These are phyloP conservation scores for Saxispiralis lemnorum DNA, from an alignment of 495 filamentous ascomycete species.

Conservation along the genomic window DNA sequence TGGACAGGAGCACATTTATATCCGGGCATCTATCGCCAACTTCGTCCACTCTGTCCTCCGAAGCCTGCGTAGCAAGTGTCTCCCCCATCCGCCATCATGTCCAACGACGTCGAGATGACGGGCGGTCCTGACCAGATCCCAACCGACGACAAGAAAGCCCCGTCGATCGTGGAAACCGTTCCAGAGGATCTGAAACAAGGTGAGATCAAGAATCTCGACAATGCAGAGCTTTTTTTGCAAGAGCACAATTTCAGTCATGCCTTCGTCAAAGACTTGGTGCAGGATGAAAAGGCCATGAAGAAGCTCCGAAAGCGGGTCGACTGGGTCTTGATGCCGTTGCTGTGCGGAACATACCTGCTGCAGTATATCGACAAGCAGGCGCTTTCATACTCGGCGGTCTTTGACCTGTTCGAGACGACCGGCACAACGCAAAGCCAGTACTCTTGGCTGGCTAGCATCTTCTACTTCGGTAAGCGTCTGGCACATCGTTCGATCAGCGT, in stretches of 20 bases:
- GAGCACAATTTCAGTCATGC: background rate
- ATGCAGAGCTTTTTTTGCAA: background rate
- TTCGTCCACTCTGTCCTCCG: too few species aligned
- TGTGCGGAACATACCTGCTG: background rate
- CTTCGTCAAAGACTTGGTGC: background rate
- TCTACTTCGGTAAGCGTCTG: background rate
- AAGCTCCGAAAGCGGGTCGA: background rate
- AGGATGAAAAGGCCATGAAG: background rate
- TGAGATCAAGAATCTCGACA: background rate
- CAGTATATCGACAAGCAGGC: slow-evolving; percentile 1
- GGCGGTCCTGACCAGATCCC: background rate
- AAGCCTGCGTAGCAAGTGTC: too few species aligned
- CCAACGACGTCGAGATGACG: background rate
- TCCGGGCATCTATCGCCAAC: too few species aligned
- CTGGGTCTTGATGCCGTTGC: background rate
- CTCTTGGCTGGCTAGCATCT: background rate
- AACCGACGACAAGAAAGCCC: background rate
- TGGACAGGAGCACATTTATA: too few species aligned
- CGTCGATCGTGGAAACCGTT: background rate
- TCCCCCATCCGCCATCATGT: background rate
- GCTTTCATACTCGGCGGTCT: background rate
- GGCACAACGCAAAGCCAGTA: background rate
- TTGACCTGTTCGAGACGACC: background rate
- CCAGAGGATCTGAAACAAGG: background rate
- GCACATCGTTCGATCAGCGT: background rate